These are phyloP conservation scores for Millerozyma miso DNA, from an alignment of 805 yeast species.

Conservation along the genomic window DNA sequence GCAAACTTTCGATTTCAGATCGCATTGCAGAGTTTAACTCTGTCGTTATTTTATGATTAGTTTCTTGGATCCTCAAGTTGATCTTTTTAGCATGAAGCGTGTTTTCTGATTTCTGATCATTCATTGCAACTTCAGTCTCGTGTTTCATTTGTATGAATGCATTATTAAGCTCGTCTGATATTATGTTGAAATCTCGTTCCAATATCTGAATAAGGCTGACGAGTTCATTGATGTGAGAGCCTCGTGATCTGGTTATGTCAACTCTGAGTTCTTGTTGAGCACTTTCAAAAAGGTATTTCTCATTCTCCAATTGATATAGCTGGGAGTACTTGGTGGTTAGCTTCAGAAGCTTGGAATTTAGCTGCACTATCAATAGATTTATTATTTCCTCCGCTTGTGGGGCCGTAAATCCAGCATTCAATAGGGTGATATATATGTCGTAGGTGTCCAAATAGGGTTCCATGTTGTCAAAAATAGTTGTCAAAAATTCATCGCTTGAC, in stretches of 20 bases:
- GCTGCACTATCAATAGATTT: slow-evolving; percentile 40
- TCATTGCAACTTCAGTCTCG: slow-evolving; percentile 76
- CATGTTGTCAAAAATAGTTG: slow-evolving; percentile 55
- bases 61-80: slow-evolving; percentile 70
- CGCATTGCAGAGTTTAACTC: slow-evolving; percentile 77
- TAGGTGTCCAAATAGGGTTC: slow-evolving; percentile 47
- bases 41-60: slow-evolving; percentile 79
- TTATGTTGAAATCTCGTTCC: slow-evolving; percentile 66
- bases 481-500: slow-evolving; percentile 14
- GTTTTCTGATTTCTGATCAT: slow-evolving; percentile 83
- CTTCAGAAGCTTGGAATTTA: slow-evolving; percentile 38
- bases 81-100: slow-evolving; percentile 67
- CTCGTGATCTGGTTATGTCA: slow-evolving; percentile 71
- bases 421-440: slow-evolving; percentile 50
- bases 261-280: slow-evolving; percentile 83
- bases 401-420: slow-evolving; percentile 53
- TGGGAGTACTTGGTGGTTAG: slow-evolving; percentile 47
- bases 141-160: slow-evolving; percentile 59
- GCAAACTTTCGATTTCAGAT: slow-evolving; percentile 78
- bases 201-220: slow-evolving; percentile 63
- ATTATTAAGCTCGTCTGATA: slow-evolving; percentile 69
- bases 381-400: slow-evolving; percentile 60
- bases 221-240: slow-evolving; percentile 61
- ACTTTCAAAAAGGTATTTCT: slow-evolving; percentile 82
- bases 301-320: slow-evolving; percentile 75